Evolutionary conservation across 371 early-diverging fungal genomes (phyloP), one percentile per base, ranked within the genome.

Genomic region (Mortierella sp.): DNA sequence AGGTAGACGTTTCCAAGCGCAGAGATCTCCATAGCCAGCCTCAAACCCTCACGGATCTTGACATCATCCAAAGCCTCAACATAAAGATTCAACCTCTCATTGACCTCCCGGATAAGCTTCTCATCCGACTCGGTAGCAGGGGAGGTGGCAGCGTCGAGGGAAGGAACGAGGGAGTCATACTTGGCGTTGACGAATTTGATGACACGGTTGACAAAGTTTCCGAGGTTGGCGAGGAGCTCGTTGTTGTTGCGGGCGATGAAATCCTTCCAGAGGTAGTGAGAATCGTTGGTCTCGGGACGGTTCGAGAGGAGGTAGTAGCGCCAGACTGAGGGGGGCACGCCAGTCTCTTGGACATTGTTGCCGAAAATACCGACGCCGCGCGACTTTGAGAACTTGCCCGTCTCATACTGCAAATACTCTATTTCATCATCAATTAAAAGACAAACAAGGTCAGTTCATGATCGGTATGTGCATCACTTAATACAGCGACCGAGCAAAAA

Each of bases 381-480:
- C 43, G 97, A 97, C 93, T 99, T 99, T 77, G 97, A 97, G 92
- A 99, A 99, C 90, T 99, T 99, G 79, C 96, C 96, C 72, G 94
- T 92, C 89, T 99, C 99, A 89, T 99, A 99, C 87, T 99, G 97
- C 75, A 99, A 93, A 87, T 99, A 99, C 89, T 99, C 99, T 95
- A 80, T 51, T n/a, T 44, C 10, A 4, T 74, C 21, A 32, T 35
- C 24, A 32, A 8, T 29, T 29, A 76, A 18, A 76, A 78, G 16
- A 27, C 44, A 7, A 54, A 18, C 48, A 51, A 21, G 44, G 72
- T 72, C 29, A 49, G 29, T 51, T 43, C 11, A 70, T 3, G 7
- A 65, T 48, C 43, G n/a, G 1, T 70, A 24, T 24, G 14, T 21
- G 11, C 24, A n/a, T 24, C 41, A 7, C 4, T 41, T 41, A 41